These are phyloP conservation scores for Carex kokanica DNA, from an alignment of 176 grass and related monocot species.

Conservation along the genomic window DNA sequence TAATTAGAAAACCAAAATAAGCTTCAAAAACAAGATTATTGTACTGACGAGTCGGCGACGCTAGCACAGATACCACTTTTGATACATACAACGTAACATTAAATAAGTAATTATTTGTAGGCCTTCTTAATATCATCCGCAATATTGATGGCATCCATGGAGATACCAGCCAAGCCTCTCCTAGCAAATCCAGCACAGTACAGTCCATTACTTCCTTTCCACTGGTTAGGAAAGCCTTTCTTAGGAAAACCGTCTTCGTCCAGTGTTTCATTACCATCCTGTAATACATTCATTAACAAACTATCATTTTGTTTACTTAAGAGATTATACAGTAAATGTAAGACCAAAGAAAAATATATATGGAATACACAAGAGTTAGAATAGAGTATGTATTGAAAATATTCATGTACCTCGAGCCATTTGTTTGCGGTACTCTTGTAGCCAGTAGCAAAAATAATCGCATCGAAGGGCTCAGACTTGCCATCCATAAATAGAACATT, in stretches of 20 bases:
- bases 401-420: slow-evolving; percentile 51
- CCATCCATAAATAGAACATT: slow-evolving; percentile 45
- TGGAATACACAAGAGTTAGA: not conserved
- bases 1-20: not conserved
- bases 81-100: not conserved
- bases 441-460: slow-evolving; percentile 52
- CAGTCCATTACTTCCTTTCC: slow-evolving; percentile 58
- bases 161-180: slow-evolving; percentile 47
- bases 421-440: slow-evolving; percentile 44
- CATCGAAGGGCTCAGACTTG: slow-evolving; percentile 31
- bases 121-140: slow-evolving; percentile 45
- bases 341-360: not conserved
- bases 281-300: not conserved
- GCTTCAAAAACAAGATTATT: not conserved
- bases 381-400: not conserved
- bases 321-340: not conserved
- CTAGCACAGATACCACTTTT: not conserved
- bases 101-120: not conserved
- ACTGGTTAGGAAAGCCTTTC: slow-evolving; percentile 44
- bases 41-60: not conserved
- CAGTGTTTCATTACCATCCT: slow-evolving; percentile 35
- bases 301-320: not conserved
- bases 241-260: slow-evolving; percentile 45
- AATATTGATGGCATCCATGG: slow-evolving; percentile 38
- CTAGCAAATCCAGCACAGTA: slow-evolving; percentile 49